A percentile compares a stretch with the other conserved stretches of the same genome.
These are phyloP conservation scores for Hericium alpestre DNA, from an alignment of 768 basidiomycete genomes.

Conservation along the genomic window DNA sequence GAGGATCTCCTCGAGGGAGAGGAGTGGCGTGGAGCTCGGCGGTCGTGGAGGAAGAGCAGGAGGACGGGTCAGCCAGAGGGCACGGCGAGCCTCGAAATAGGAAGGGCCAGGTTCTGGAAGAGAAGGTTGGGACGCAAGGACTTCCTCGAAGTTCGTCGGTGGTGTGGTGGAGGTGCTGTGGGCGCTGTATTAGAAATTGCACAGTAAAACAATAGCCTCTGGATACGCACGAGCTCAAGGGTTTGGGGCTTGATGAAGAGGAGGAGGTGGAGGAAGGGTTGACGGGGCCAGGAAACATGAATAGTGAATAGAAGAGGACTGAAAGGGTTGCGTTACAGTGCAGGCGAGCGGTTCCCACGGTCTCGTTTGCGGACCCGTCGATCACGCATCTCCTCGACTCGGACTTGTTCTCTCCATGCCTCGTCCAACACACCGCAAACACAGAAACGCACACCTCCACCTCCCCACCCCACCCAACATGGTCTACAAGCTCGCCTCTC, in stretches of 20 bases:
- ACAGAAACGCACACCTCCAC: background rate
- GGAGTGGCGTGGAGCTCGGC: constrained; percentile 15
- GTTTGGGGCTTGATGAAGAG: background rate
- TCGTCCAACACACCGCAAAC: background rate
- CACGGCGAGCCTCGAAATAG: constrained; percentile 51
- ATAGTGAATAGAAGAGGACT: background rate
- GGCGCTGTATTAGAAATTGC: no score
- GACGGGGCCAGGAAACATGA: background rate
- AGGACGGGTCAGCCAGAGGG: constrained; percentile 44
- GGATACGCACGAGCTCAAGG: background rate
- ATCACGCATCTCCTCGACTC: background rate
- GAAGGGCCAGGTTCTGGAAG: constrained; percentile 57
- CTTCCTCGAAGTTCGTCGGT: constrained; percentile 25
- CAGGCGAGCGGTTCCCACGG: background rate
- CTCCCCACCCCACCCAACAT: constrained; percentile 23
- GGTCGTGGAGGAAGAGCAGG: constrained; percentile 12
- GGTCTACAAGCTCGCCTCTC: constrained; percentile 33
- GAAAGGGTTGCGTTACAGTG: background rate
- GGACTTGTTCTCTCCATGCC: background rate
- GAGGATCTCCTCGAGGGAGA: constrained; percentile 38
- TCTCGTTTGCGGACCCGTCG: background rate
- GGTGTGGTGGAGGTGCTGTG: background rate
- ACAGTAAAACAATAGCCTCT: no score
- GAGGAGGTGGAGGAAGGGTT: background rate
- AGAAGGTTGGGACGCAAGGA: constrained; percentile 24